Percentiles rank a stretch among this genome's conserved stretches.
Conservation (phyloP, 208 protist genomes). For the Acanthamoeba lenticulata region DNA sequence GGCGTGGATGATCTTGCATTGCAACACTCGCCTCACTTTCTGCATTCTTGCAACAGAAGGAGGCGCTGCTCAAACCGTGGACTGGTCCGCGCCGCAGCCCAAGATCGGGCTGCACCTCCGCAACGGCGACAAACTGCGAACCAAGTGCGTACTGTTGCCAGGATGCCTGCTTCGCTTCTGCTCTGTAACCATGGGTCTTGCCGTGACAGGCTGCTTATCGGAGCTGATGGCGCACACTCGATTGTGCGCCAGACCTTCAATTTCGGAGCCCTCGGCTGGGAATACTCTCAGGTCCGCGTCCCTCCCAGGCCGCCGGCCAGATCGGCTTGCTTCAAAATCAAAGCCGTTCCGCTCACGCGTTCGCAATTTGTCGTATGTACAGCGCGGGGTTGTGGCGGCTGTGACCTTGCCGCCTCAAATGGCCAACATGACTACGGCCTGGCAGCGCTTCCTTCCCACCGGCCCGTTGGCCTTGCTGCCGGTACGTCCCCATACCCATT, state of each 20-base stretch:
- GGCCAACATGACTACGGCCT: slow-evolving; percentile 64
- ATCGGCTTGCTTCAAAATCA: too few relatives aligned
- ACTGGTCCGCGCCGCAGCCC: slow-evolving; percentile 35
- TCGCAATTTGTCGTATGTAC: too few relatives aligned
- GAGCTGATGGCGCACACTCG: slow-evolving; percentile 71
- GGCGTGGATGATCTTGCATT: neutral
- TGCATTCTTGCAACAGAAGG: neutral
- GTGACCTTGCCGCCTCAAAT: neutral
- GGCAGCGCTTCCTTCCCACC: slow-evolving; percentile 74
- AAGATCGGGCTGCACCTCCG: neutral
- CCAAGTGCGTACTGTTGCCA: neutral
- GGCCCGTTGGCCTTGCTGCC: slow-evolving; percentile 76
- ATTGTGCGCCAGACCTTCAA: slow-evolving; percentile 61
- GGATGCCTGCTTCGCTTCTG: neutral
- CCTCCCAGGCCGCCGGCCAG: too few relatives aligned
- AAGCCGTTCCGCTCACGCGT: too few relatives aligned
- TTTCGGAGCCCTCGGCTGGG: slow-evolving; percentile 55
- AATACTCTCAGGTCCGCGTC: slow-evolving; percentile 45
- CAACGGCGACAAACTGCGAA: neutral
- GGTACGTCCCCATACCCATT: too few relatives aligned
- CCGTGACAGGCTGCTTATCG: slow-evolving; percentile 32
- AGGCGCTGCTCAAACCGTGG: neutral
- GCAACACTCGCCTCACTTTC: neutral
- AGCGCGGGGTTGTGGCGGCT: slow-evolving; percentile 68
- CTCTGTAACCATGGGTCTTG: neutral